These are phyloP conservation scores for Dactylellina cionopaga DNA, from an alignment of 2,329 filamentous ascomycete genomes.

Conservation along the genomic window DNA sequence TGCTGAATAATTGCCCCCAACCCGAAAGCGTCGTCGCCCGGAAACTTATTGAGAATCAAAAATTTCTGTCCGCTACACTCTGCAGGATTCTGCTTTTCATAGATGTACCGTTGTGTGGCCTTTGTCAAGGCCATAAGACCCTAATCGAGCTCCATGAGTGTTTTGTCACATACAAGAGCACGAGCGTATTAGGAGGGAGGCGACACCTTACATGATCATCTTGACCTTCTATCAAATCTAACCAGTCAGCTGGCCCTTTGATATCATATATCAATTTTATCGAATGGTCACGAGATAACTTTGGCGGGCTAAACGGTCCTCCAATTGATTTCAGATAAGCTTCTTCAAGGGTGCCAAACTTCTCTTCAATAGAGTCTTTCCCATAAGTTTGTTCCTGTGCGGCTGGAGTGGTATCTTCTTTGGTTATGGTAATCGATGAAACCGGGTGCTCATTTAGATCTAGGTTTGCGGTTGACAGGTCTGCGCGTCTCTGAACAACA, in stretches of 20 bases:
- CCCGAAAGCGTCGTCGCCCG: slow-evolving; percentile 54
- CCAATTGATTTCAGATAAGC: background rate
- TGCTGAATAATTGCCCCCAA: slow-evolving; percentile 52
- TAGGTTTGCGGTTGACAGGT: background rate
- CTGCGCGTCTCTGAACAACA: slow-evolving; percentile 18
- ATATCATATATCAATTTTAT: slow-evolving; percentile 34
- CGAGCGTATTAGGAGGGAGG: background rate
- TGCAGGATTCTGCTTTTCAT: slow-evolving; percentile 48
- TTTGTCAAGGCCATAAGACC: slow-evolving; percentile 54
- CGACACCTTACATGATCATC: slow-evolving; percentile 40
- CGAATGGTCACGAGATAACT: slow-evolving; percentile 17
- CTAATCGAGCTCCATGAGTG: background rate
- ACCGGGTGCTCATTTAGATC: too few relatives aligned
- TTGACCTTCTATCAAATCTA: slow-evolving; percentile 33
- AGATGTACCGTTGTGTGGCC: slow-evolving; percentile 50
- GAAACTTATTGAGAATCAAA: slow-evolving; percentile 54
- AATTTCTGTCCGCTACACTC: slow-evolving; percentile 34
- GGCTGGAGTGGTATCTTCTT: background rate
- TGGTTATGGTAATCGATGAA: too few relatives aligned
- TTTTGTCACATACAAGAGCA: background rate
- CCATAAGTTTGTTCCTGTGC: background rate
- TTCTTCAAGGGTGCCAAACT: slow-evolving; percentile 12
- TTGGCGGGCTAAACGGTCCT: background rate
- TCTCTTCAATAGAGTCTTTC: slow-evolving; percentile 15
- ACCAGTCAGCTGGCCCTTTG: slow-evolving; percentile 15